A percentile compares a stretch with the other conserved stretches of the same genome.
phyloP scores from a whole-genome alignment of 176 grass and related monocot genomes.

The Panicum miliaceum region DNA sequence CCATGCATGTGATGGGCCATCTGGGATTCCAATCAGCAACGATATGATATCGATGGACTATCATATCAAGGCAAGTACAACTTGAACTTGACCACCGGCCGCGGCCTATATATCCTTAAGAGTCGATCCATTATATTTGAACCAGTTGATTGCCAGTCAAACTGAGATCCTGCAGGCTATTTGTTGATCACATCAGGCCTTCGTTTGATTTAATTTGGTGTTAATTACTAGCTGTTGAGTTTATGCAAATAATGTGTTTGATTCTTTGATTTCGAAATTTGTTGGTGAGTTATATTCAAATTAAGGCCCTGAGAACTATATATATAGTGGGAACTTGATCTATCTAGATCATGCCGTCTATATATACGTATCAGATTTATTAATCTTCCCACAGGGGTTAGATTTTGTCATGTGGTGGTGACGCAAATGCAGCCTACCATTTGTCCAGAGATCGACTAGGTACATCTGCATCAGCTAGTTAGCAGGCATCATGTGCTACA shows the following conservation, averaged over 20 bases:
- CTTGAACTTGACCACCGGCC: constrained; percentile 6
- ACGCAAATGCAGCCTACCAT: not conserved
- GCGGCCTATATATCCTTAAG: not conserved
- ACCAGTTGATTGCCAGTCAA: too few species aligned
- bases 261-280: not conserved
- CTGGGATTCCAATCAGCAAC: not conserved
- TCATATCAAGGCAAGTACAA: not conserved
- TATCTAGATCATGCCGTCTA: not conserved
- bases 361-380: not conserved
- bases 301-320: not conserved
- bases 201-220: too few species aligned
- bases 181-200: too few species aligned
- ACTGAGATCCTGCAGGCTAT: too few species aligned
- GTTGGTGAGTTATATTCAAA: not conserved
- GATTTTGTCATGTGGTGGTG: not conserved
- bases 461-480: constrained; percentile 3
- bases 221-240: too few species aligned
- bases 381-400: not conserved
- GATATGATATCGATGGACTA: not conserved
- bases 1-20: constrained; percentile 50
- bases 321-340: not conserved
- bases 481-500: not conserved
- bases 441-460: not conserved
- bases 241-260: too few species aligned
- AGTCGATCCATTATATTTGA: not conserved